Evolutionary conservation across 495 filamentous ascomycete genomes (phyloP).

Genomic region (Durotheca rogersii): DNA sequence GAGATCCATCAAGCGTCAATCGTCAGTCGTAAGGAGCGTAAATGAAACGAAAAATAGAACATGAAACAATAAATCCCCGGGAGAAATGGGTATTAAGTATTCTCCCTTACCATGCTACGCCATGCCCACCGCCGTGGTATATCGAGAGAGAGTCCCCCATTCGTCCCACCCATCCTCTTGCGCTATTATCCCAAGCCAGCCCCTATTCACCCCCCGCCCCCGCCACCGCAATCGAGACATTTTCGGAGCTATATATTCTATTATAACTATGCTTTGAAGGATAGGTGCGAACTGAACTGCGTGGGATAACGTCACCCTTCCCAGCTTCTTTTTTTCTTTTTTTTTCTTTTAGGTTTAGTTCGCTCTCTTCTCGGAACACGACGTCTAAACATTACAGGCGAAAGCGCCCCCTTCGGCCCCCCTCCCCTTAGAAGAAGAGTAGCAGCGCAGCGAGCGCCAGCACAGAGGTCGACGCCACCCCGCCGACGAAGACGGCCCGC

Average conservation of each 20-base stretch:
- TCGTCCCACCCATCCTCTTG: too few species aligned
- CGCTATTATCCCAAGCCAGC: slow-evolving; percentile 2
- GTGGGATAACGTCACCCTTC: too few species aligned
- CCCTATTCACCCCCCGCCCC: too few species aligned
- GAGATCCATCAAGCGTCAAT: too few species aligned
- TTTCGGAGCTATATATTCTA: slow-evolving; percentile 1
- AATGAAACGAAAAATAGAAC: too few species aligned
- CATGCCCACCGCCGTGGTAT: slow-evolving; percentile 1
- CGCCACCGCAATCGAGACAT: slow-evolving; percentile 10
- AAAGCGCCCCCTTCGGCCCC: background rate
- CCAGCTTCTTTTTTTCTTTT: background rate
- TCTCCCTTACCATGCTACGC: too few species aligned
- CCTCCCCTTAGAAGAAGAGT: slow-evolving; percentile 16
- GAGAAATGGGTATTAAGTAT: too few species aligned
- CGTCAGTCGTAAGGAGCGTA: too few species aligned
- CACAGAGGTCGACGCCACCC: slow-evolving; percentile 1
- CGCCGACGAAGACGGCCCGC: background rate
- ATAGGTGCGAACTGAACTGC: slow-evolving; percentile 24
- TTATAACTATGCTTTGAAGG: slow-evolving; percentile 18
- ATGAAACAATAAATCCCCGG: too few species aligned
- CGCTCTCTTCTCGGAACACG: background rate
- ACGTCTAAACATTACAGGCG: slow-evolving; percentile 17
- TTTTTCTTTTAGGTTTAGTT: background rate
- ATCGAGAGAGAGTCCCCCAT: too few species aligned
- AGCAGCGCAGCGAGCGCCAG: slow-evolving; percentile 13